A percentile compares a stretch with the other conserved stretches of the same genome.
phyloP scores from a whole-genome alignment of 352 stramenopile genomes.

The Thraustotheca clavata region DNA sequence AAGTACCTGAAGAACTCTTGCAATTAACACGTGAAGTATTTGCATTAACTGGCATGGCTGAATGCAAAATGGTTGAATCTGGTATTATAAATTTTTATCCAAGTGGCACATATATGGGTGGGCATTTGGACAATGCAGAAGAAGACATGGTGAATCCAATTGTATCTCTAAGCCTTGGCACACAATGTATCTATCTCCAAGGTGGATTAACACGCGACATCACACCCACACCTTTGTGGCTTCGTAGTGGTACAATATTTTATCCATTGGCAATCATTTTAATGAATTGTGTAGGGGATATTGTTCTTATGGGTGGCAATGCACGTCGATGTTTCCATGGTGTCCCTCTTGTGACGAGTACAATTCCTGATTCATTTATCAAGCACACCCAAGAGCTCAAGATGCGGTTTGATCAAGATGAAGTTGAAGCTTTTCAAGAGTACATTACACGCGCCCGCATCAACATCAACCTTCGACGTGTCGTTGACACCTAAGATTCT shows the following conservation, averaged over 20 bases:
- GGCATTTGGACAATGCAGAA: constrained; percentile 19
- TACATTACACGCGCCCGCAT: constrained; percentile 14
- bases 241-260: constrained; percentile 2
- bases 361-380: constrained; percentile 1
- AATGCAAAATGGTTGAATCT: constrained; percentile 1
- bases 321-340: constrained; percentile 18
- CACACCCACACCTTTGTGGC: constrained; percentile 1
- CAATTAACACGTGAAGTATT: constrained; percentile 17
- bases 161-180: constrained; percentile 16
- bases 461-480: constrained; percentile 21
- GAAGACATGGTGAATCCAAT: constrained; percentile 20
- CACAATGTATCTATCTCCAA: constrained; percentile 21
- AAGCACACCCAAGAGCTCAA: neutral
- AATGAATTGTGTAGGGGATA: constrained; percentile 13
- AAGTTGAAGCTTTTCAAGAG: constrained; percentile 1
- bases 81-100: constrained; percentile 21
- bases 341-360: constrained; percentile 12
- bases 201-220: constrained; percentile 7
- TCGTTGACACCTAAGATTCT: neutral
- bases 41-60: neutral
- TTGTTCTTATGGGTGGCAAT: constrained; percentile 17
- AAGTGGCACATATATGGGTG: constrained; percentile 13
- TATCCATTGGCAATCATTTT: neutral
- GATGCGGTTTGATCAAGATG: neutral
- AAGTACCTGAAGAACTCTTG: constrained; percentile 7